Base-by-base conservation (phyloP, 192 early-diverging fungal species). In the Entomortierella beljakovae region DNA sequence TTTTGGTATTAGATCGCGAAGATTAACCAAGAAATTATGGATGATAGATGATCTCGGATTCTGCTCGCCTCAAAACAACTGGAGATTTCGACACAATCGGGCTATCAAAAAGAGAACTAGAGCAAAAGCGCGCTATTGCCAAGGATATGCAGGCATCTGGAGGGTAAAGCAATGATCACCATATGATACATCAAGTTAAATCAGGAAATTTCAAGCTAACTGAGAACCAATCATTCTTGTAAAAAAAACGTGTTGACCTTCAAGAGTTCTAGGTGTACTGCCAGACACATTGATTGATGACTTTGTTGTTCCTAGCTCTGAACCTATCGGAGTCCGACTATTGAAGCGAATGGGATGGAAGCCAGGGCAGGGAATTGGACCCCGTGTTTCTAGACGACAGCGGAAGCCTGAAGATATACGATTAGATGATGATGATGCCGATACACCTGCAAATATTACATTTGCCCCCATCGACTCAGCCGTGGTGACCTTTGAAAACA, bases 341-440 rank as follows among this genome's bases (percentile, higher is more conserved):
- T 79, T 98, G 71, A 80, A 88, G 18, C 81, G 85, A 51, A 94
- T 97, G 95, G 96, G 95, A 0, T 96, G 95, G 94, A 87, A 91
- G 52, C 88, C 93, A 40, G 96, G 95, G 6, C 93, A 96, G 61
- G 93, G 92, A 1, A 86, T 97, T 38, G 96, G 96, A 4, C 89
- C 94, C 6, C 85, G 92, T 20, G 80, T 87, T 9, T 83, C 80
- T 22, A 88, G 81, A 43, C 70, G 67, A 34, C 71, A 81, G 49
- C 53, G 38, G 38, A 53, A 48, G 15, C 52, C 64, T 16, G 61
- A 56, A 2, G 82, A 35, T 26, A 23, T 20, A 8, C 52, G 37
- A 13, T 13, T 61, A 20, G 61, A 56, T 11, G 79, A 80, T 10
- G 85, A 83, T 15, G 63, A 92, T 7, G 86, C 84, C n/a, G 73